Evolutionary conservation across 2,329 filamentous ascomycete species (phyloP).

Genomic region (Pyrenophora teres): DNA sequence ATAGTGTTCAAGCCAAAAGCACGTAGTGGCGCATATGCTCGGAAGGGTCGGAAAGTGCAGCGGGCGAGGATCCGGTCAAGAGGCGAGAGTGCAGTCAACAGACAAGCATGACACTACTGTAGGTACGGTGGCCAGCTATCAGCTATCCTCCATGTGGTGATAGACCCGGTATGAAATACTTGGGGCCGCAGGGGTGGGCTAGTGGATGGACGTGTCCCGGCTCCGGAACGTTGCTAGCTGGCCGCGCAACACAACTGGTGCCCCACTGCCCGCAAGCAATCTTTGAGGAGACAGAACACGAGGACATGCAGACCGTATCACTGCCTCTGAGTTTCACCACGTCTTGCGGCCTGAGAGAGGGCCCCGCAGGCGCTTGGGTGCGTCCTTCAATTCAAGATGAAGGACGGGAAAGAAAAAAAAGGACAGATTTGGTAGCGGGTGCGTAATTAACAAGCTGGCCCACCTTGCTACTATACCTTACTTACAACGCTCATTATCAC

Average conservation of each 20-base stretch:
- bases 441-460: slow-evolving; percentile 20
- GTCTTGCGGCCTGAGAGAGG: slow-evolving; percentile 13
- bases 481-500: slow-evolving; percentile 18
- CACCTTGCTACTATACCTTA: too few species aligned
- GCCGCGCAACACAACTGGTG: slow-evolving; percentile 8
- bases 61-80: too few species aligned
- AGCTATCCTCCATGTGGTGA: background rate
- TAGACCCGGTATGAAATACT: background rate
- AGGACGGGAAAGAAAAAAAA: slow-evolving; percentile 22
- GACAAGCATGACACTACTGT: background rate
- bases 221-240: slow-evolving; percentile 11
- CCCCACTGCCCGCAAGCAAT: background rate
- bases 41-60: too few species aligned
- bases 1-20: background rate
- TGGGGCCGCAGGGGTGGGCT: slow-evolving; percentile 1
- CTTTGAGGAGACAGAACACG: slow-evolving; percentile 1
- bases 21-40: too few species aligned
- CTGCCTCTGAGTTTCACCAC: slow-evolving; percentile 4
- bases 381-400: slow-evolving; percentile 30
- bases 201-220: slow-evolving; percentile 1
- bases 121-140: background rate
- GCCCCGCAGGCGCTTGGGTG: slow-evolving; percentile 19
- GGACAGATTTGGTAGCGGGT: slow-evolving; percentile 22
- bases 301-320: slow-evolving; percentile 5
- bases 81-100: background rate